Percentiles rank a stretch among this genome's conserved stretches.
These are phyloP conservation scores for Anthracocystis panici-leucophaei DNA, from an alignment of 1,284 basidiomycete genomes.

Conservation along the genomic window DNA sequence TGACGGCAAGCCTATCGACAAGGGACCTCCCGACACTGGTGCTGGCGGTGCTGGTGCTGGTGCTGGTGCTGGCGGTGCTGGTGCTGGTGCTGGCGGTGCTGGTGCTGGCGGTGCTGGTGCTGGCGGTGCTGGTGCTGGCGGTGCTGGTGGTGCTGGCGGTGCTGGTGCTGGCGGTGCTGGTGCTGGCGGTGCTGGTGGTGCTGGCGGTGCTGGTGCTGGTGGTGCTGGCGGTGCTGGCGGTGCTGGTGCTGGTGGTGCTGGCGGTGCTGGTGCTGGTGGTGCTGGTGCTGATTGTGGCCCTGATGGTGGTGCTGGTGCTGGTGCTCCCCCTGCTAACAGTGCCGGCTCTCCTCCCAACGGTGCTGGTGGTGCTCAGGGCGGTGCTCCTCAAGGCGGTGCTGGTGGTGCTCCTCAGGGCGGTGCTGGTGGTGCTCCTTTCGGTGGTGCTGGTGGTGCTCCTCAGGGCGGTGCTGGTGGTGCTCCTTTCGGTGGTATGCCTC, in stretches of 20 bases:
- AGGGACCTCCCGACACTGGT: conserved; percentile 13
- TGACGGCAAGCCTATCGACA: conserved; percentile 9
- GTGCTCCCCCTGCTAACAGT: not conserved
- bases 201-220: conserved; percentile 4
- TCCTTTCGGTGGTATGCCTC: conserved; percentile 2
- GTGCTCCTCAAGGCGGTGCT: too few species aligned
- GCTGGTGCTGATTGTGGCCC: not conserved
- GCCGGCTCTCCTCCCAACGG: conserved; percentile 1
- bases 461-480: conserved; percentile 8
- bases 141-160: conserved; percentile 7
- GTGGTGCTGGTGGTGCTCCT: too few species aligned
- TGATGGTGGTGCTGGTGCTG: conserved; percentile 2
- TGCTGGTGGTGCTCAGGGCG: not conserved
- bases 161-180: conserved; percentile 12
- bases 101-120: conserved; percentile 5
- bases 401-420: too few species aligned
- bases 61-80: conserved; percentile 15
- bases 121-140: conserved; percentile 9
- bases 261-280: conserved; percentile 11
- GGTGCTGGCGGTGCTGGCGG: conserved; percentile 10
- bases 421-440: not conserved
- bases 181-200: conserved; percentile 17
- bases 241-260: conserved; percentile 10
- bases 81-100: conserved; percentile 10
- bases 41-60: conserved; percentile 8